Evolutionary conservation across 768 basidiomycete genomes (phyloP).

Genomic region (Lyophyllum atratum): DNA sequence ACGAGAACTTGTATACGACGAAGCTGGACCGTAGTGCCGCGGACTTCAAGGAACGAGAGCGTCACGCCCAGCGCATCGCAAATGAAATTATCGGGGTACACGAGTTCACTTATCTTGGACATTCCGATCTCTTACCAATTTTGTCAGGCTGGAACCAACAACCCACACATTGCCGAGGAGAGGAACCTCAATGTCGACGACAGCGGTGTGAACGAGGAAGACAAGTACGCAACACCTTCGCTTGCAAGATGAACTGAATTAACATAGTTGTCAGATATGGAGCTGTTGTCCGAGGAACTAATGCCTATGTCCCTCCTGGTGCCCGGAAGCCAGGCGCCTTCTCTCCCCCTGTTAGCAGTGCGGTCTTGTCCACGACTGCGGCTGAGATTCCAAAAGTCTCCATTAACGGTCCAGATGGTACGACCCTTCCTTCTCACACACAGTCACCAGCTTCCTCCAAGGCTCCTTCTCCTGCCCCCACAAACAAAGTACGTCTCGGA

Average conservation of each 20-base stretch:
- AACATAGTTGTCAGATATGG: slow-evolving; percentile 64
- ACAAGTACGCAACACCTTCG: slow-evolving; percentile 61
- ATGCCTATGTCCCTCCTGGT: slow-evolving; percentile 94
- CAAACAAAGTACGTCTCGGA: slow-evolving; percentile 48
- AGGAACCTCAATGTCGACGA: slow-evolving; percentile 67
- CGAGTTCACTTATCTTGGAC: slow-evolving; percentile 12
- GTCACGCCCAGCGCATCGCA: slow-evolving; percentile 84
- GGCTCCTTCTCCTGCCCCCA: slow-evolving; percentile 65
- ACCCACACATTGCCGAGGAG: slow-evolving; percentile 91
- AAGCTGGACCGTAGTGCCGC: slow-evolving; percentile 82
- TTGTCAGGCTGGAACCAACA: slow-evolving; percentile 59
- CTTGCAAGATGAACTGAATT: slow-evolving; percentile 21
- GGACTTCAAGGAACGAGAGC: slow-evolving; percentile 88
- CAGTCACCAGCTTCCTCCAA: slow-evolving; percentile 52
- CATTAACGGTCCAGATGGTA: slow-evolving; percentile 78
- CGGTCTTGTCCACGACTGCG: slow-evolving; percentile 22
- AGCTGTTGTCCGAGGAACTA: slow-evolving; percentile 84
- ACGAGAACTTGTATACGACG: slow-evolving; percentile 95
- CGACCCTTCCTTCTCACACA: slow-evolving; percentile 42
- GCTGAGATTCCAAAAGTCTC: slow-evolving; percentile 71
- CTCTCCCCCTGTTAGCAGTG: slow-evolving; percentile 27
- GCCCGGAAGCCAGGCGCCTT: slow-evolving; percentile 57
- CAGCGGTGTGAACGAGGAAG: slow-evolving; percentile 87
- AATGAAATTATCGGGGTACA: slow-evolving; percentile 88
- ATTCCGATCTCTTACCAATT: slow-evolving; percentile 5